Base-by-base conservation (phyloP, 805 yeast species). In the Lipomyces kockii region DNA sequence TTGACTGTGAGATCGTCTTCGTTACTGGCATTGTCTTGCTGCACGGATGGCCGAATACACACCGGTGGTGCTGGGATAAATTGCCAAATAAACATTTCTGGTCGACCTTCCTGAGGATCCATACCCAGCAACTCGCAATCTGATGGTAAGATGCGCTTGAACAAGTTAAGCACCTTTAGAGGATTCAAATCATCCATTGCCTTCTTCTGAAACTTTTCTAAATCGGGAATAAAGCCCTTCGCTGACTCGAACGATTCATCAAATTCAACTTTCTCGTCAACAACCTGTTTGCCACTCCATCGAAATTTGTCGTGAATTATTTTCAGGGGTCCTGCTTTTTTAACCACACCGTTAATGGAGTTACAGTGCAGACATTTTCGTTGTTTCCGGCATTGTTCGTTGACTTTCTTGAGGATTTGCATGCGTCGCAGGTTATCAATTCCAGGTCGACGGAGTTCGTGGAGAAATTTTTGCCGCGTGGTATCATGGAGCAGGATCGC, bases 21-120 rank as follows among this genome's bases (percentile, higher is more conserved):
- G 79, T 95, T 95, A 22, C 96, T 89, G 39, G 97, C 95, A 5
- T 89, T 85, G 72, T 90, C 96, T 77, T 91, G 92, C 93, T 91
- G 92, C 37, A 95, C 98, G 3, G 98, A 93, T 2, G 99, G 99
- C 72, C 99, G 86, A 64, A 95, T 95, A 83, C 99, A 95, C 22
- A 96, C 98, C 0, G 99, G 99, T 0, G 99, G 99, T 0, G 98
- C 98, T 0, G 99, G 99, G 63, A 95, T 84, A 77, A 93, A 95
- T 76, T 97, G 86, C 99, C 99, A 95, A 52, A 95, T 86, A 78
- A 93, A 95, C 84, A 90, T 91, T 79, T 94, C 98, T 4, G 98
- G 99, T 72, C 98, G 84, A 58, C 98, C 97, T 73, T 87, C 85
- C 2, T 91, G 84, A 0, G 97, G 86, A 75, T 95, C 95, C 63